Base-by-base conservation (phyloP, 805 yeast species). In the Yarrowia sp. region DNA sequence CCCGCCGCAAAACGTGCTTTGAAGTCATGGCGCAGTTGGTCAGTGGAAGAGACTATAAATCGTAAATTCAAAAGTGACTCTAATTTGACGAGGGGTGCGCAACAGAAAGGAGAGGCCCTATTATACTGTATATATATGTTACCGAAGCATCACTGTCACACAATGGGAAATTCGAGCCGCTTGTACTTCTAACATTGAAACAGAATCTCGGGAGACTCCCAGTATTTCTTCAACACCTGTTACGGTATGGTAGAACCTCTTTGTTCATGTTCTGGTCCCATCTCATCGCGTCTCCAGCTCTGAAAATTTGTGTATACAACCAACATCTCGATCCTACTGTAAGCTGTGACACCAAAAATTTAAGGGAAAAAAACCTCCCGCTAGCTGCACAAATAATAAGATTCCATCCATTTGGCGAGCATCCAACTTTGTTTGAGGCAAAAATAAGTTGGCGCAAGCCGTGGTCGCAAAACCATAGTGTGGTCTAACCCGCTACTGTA, bases 371-470 rank as follows among this genome's bases (percentile, higher is more conserved):
- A 26, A n/a, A 48, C 26, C 22, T 26, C n/a, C 38, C 38, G 32
- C 54, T 48, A 48, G 17, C 36, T 30, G n/a, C n/a, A n/a, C n/a
- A n/a, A n/a, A n/a, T n/a, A 48, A 30, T 48, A 32, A 48, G 54
- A 30, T 28, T 48, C 21, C 3, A 48, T 30, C 54, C 38, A 48
- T 48, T 44, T 48, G 54, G 54, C 54, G 54, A 48, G 38, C n/a
- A 19, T 12, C 3, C 14, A 48, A 48, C 54, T 21, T 11, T 48
- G 26, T 48, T 32, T 48, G 54, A 32, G 14, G 54, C 54, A 48
- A 48, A 48, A 48, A 48, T 48, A 48, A 32, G 54, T 48, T 48
- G 28, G 38, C 54, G 38, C 54, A 48, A 48, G 54, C 54, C 52
- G 52, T 19, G 36, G 52, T 48, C 52, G 30, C 49, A 28, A 19